Evolutionary conservation across 192 early-diverging fungal species (phyloP).

Genomic region (Backusella westeae): DNA sequence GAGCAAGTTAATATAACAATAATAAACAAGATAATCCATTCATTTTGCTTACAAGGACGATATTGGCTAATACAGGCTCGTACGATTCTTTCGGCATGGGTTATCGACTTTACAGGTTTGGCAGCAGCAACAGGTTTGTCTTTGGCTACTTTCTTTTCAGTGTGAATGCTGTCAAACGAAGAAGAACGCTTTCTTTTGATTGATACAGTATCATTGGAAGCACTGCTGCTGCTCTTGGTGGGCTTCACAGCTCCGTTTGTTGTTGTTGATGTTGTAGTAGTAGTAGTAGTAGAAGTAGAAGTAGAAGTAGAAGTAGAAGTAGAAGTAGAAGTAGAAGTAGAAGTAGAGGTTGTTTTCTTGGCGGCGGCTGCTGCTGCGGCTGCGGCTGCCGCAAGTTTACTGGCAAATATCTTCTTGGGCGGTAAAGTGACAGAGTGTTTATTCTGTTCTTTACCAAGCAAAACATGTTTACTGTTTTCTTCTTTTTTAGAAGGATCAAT

Average conservation of each 20-base stretch:
- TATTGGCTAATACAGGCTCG: slow-evolving; percentile 37
- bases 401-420: slow-evolving; percentile 15
- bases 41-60: slow-evolving; percentile 41
- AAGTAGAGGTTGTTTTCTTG: neutral
- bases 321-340: too few relatives aligned
- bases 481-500: slow-evolving; percentile 14
- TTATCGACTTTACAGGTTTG: slow-evolving; percentile 30
- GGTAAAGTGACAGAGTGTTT: slow-evolving; percentile 12
- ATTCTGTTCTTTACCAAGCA: slow-evolving; percentile 8
- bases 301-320: neutral
- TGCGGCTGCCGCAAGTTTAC: slow-evolving; percentile 14
- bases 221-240: neutral
- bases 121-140: neutral
- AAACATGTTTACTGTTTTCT: neutral
- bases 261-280: neutral
- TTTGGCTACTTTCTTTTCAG: neutral
- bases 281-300: too few relatives aligned
- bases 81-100: slow-evolving; percentile 45
- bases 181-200: neutral
- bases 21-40: neutral
- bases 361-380: neutral
- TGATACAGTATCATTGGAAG: neutral
- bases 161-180: neutral
- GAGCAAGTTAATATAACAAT: neutral
- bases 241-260: neutral